These are phyloP conservation scores for Panaeolus cyanescens DNA, from an alignment of 768 basidiomycete species.

Conservation along the genomic window DNA sequence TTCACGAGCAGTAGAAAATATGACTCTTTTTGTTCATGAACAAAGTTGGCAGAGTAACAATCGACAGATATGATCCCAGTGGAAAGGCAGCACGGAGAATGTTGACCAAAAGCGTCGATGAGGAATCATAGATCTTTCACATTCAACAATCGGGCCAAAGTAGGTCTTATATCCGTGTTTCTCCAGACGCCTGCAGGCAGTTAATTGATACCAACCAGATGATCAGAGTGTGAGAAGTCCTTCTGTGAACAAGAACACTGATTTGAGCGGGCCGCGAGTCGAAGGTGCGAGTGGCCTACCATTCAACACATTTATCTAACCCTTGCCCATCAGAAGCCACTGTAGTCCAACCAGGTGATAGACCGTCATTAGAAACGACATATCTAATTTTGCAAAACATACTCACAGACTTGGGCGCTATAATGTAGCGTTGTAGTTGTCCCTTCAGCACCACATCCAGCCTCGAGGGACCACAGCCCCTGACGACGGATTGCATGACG, in stretches of 20 bases:
- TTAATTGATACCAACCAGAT: not conserved
- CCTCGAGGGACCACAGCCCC: too few relatives aligned
- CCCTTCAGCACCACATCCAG: not conserved
- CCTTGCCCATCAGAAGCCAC: not conserved
- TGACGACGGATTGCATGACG: too few relatives aligned
- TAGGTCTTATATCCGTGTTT: not conserved
- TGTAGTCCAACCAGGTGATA: not conserved
- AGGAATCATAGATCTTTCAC: not conserved
- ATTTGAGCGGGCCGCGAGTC: not conserved
- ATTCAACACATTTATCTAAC: not conserved
- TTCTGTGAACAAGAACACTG: not conserved
- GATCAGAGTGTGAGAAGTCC: not conserved
- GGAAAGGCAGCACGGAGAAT: not conserved
- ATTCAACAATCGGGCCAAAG: not conserved
- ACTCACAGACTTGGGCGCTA: too few relatives aligned
- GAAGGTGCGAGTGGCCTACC: not conserved
- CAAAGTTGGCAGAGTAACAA: too few relatives aligned
- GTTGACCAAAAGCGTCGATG: not conserved
- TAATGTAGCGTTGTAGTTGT: not conserved
- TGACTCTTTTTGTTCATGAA: too few relatives aligned
- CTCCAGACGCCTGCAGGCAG: not conserved
- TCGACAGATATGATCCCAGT: not conserved
- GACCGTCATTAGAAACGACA: not conserved
- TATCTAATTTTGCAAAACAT: too few relatives aligned
- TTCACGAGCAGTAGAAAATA: too few relatives aligned